Base-by-base conservation (phyloP, 768 basidiomycete species). In the Auricularia sp. region DNA sequence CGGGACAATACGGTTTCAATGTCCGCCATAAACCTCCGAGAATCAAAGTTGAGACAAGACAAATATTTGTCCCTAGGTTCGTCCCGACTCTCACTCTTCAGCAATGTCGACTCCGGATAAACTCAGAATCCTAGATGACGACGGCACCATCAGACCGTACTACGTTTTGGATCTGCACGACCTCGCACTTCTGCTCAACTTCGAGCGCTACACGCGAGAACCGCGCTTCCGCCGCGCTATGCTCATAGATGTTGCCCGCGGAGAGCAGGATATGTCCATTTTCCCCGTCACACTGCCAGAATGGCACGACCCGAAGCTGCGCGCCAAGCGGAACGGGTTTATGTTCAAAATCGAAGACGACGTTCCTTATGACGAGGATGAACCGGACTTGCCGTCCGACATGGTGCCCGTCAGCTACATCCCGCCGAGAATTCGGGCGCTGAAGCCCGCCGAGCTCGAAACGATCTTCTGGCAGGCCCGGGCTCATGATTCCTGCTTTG, bases 391-490 rank as follows among this genome's bases (percentile, higher is more conserved):
- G 24, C 70, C 70, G 1, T 42, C 62, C 44, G 70, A 71, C 37
- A 69, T 71, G 65, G 67, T 70, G 18, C 61, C 66, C 8, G 45
- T 63, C 33, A 18, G 6, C 47, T 5, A 18, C 18, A 21, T 51
- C 47, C 47, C 6, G 7, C 21, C 47, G 1, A 21, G 39, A 1
- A 42, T 42, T 14, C 3, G 13, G 39, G 13, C 39, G 2, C 39
- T 42, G 8, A 42, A 14, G 13, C 13, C 47, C 6, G 11, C 11
- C 6, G 51, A 68, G 21, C 29, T 71, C 14, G 70, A 71, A 54
- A 70, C 68, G 3, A 68, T 70, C 29, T 71, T 64, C 56, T 70
- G 67, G 65, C 68, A 71, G 65, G 68, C 64, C 21, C 51, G 70
- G 3, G 68, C 62, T 1, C 69, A 70, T 58, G 70, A 71, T 54